Conservation (phyloP, 805 yeast genomes). For the Jamesozyma spencerorum region DNA sequence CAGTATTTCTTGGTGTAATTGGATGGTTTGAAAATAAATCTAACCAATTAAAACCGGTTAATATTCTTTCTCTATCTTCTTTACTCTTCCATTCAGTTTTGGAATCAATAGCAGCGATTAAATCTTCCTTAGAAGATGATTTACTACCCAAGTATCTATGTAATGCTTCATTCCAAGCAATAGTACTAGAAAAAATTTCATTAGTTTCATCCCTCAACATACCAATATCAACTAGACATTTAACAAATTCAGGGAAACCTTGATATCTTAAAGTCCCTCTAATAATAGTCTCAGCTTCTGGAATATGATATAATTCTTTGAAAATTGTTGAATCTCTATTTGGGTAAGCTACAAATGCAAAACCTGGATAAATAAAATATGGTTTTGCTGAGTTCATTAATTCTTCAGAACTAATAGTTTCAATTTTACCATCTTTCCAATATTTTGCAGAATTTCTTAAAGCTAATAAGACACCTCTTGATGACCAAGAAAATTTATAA, state of each 20-base stretch:
- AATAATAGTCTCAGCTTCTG: constrained; percentile 93
- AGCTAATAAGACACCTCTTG: constrained; percentile 94
- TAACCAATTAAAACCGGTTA: constrained; percentile 87
- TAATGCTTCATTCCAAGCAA: constrained; percentile 85
- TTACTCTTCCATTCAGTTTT: constrained; percentile 74
- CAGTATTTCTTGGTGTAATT: constrained; percentile 85
- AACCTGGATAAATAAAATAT: constrained; percentile 92
- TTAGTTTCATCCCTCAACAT: constrained; percentile 71
- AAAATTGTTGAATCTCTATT: constrained; percentile 95
- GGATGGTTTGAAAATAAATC: constrained; percentile 73
- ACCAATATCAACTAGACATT: constrained; percentile 89
- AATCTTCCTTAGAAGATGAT: constrained; percentile 61
- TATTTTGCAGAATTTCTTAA: constrained; percentile 87
- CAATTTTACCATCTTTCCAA: constrained; percentile 79
- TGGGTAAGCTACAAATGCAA: constrained; percentile 89
- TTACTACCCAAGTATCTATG: constrained; percentile 65
- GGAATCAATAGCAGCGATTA: constrained; percentile 63
- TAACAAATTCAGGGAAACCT: constrained; percentile 97
- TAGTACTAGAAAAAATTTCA: constrained; percentile 46
- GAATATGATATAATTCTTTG: constrained; percentile 85
- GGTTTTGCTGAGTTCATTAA: constrained; percentile 93
- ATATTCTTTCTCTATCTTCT: constrained; percentile 76
- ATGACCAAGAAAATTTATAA: constrained; percentile 98
- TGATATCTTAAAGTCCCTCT: constrained; percentile 97
- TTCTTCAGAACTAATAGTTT: constrained; percentile 73